Evolutionary conservation across 148 eudicot species (phyloP).

Genomic region (Spergularia bocconei): DNA sequence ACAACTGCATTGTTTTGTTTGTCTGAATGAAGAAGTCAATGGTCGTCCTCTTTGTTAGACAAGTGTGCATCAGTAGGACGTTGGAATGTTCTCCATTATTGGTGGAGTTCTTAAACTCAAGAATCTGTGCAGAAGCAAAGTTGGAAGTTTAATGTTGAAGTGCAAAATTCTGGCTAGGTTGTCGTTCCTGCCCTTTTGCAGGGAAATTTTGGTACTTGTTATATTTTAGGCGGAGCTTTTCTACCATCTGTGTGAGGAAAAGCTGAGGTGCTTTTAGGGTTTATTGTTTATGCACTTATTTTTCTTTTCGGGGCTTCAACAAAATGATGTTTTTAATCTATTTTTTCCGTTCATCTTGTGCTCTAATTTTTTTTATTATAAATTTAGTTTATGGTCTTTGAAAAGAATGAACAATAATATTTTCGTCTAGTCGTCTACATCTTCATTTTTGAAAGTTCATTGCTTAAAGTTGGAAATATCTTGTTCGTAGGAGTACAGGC

Average conservation of each 20-base stretch:
- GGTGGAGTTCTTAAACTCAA: neutral
- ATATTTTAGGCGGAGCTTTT: neutral
- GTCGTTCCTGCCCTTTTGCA: neutral
- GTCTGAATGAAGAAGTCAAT: neutral
- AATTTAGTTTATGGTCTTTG: neutral
- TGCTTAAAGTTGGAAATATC: conserved; percentile 12
- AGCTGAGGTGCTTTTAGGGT: neutral
- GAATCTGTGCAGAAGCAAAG: neutral
- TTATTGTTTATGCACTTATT: neutral
- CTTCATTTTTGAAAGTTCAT: conserved; percentile 2
- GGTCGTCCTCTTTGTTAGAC: conserved; percentile 1
- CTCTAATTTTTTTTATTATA: neutral
- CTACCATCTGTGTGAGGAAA: neutral
- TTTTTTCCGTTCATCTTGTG: neutral
- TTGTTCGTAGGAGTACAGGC: conserved; percentile 70
- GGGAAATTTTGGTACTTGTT: neutral
- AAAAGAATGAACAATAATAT: too few relatives aligned
- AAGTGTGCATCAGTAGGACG: neutral
- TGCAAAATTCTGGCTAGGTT: neutral
- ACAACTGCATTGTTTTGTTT: neutral
- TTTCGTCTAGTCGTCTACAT: neutral
- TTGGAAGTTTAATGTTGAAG: neutral
- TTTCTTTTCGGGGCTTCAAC: too few relatives aligned
- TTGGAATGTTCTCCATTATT: neutral
- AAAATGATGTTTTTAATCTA: too few relatives aligned